phyloP scores from a whole-genome alignment of 306 rosid species.

The Rosa persica region DNA sequence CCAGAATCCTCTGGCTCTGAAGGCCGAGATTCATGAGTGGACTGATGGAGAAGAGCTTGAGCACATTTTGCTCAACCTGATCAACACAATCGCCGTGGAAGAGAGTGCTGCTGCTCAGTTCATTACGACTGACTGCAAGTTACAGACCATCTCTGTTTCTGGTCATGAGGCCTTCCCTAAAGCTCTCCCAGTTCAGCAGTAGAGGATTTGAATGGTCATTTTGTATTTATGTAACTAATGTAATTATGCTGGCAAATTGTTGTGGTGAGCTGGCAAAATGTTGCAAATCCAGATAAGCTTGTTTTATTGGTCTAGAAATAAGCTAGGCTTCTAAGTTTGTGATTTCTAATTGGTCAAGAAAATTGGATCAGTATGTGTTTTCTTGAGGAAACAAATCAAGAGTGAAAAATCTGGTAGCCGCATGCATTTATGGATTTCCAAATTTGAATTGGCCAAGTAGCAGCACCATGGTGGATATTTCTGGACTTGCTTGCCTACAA shows the following conservation, averaged over 20 bases:
- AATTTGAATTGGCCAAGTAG: not conserved
- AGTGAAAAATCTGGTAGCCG: not conserved
- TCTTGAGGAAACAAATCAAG: not conserved
- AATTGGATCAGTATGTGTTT: constrained; percentile 1
- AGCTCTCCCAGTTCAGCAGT: constrained; percentile 43
- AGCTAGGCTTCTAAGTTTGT: constrained; percentile 3
- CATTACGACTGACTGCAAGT: constrained; percentile 43
- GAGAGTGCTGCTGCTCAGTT: constrained; percentile 5
- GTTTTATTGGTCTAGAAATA: not conserved
- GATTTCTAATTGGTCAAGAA: constrained; percentile 5
- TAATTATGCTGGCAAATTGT: not conserved
- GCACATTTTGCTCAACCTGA: constrained; percentile 24
- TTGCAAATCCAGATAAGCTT: not conserved
- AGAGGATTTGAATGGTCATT: not conserved
- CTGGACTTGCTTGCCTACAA: not conserved
- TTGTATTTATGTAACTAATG: not conserved
- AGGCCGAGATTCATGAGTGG: constrained; percentile 34
- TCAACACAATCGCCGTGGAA: constrained; percentile 13
- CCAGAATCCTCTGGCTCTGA: constrained; percentile 26
- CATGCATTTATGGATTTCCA: not conserved
- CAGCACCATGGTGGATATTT: not conserved
- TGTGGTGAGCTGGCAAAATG: constrained; percentile 13
- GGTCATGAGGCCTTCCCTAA: constrained; percentile 42
- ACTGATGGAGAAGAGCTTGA: constrained; percentile 33
- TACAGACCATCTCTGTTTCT: constrained; percentile 33